phyloP scores from a whole-genome alignment of 75 land plant genomes.

The Cryptomeria japonica region DNA sequence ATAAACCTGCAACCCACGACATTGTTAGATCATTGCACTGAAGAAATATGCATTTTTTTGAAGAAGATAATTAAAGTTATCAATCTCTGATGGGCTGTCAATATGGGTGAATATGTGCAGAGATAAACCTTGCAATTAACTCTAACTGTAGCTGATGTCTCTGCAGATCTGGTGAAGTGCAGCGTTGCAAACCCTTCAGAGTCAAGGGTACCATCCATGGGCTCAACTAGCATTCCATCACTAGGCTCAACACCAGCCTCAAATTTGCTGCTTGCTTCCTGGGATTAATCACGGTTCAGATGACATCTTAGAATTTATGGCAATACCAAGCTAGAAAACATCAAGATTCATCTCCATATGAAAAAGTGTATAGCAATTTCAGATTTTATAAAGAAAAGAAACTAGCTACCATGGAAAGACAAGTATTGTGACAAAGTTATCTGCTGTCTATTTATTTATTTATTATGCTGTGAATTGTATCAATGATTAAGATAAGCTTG shows the following conservation, averaged over 20 bases:
- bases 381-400: neutral
- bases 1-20: constrained; percentile 58
- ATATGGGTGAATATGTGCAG: constrained; percentile 10
- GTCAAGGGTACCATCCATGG: constrained; percentile 57
- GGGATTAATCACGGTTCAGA: constrained; percentile 12
- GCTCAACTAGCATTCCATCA: constrained; percentile 52
- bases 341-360: neutral
- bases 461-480: neutral
- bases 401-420: neutral
- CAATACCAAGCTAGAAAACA: neutral
- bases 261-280: constrained; percentile 95
- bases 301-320: neutral
- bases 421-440: neutral
- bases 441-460: neutral
- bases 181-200: constrained; percentile 70
- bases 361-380: neutral
- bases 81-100: neutral
- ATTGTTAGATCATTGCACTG: neutral
- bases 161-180: constrained; percentile 54
- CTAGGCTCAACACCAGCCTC: constrained; percentile 74
- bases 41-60: neutral
- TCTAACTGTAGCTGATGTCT: constrained; percentile 50
- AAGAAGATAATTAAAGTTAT: neutral
- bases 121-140: constrained; percentile 80
- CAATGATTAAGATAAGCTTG: neutral